Evolutionary conservation across 192 early-diverging fungal species (phyloP).

Genomic region (Rhizoclosmatium globosum): DNA sequence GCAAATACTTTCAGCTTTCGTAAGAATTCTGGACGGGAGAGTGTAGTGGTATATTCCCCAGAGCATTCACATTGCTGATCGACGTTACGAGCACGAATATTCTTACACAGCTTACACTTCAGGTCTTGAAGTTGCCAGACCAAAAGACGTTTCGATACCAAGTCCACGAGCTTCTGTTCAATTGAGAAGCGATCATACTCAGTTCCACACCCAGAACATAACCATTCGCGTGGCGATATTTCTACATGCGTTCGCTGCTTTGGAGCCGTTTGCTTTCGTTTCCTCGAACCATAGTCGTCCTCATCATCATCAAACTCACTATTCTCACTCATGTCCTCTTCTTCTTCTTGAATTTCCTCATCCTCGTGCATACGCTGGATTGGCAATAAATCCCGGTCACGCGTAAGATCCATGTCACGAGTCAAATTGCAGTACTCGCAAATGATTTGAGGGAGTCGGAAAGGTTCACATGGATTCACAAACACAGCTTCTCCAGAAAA

Average conservation of each 20-base stretch:
- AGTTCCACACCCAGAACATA: conserved; percentile 77
- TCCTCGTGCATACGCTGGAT: conserved; percentile 18
- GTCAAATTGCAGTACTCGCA: conserved; percentile 89
- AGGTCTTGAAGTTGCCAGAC: conserved; percentile 92
- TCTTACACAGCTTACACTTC: conserved; percentile 79
- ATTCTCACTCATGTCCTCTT: conserved; percentile 32
- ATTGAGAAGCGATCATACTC: conserved; percentile 82
- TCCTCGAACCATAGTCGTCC: not conserved
- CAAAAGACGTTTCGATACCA: conserved; percentile 69
- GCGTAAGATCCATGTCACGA: conserved; percentile 90
- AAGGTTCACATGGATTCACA: conserved; percentile 81
- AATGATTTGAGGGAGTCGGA: conserved; percentile 81
- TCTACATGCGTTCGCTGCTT: not conserved
- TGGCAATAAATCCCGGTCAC: conserved; percentile 76
- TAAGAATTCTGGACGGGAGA: conserved; percentile 60
- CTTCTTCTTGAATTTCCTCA: not conserved
- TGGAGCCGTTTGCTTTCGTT: conserved; percentile 25
- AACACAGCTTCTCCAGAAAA: conserved; percentile 83
- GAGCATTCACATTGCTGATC: conserved; percentile 77
- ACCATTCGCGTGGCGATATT: conserved; percentile 58
- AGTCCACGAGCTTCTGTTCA: conserved; percentile 83
- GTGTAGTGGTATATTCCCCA: conserved; percentile 63
- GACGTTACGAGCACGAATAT: conserved; percentile 84
- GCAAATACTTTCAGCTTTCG: conserved; percentile 67
- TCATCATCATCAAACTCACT: conserved; percentile 16